Evolutionary conservation across 2,329 filamentous ascomycete genomes (phyloP), one percentile per base, ranked within the genome.

Genomic region (Exophiala phaeomuriformis): DNA sequence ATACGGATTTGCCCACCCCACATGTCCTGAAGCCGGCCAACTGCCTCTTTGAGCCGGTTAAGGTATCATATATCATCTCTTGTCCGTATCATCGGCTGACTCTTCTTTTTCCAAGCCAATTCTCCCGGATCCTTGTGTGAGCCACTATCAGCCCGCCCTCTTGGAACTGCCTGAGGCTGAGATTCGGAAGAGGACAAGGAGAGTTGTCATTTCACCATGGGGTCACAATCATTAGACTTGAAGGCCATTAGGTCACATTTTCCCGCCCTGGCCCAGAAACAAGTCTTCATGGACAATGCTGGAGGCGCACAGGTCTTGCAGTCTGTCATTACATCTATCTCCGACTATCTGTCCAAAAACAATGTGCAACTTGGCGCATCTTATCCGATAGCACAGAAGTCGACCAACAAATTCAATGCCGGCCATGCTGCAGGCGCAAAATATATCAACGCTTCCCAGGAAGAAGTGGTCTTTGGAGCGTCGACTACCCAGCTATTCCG

Each of bases 281-380:
- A 89, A 64, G 75, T 90, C 47, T 89, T 80, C 66, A 79, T 90
- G 60, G 86, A 91, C 65, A 90, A 90, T 65, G 87, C 85, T 7
- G 86, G 86, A 12, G 86, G 86, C 36, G 87, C 82, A 64, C 86
- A 90, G 64, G 76, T 81, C 1, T 71, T 90, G 2, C 79, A 78
- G 29, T 73, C 77, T 10, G 87, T 88, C 10, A 81, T 85, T 53
- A 78, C 85, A 51, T 77, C 79, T 1, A 82, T 90, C 51, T 73
- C 74, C 1, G 74, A 81, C 28, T 90, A 90, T 62, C 75, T 90
- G 5, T 72, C 77, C 36, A 77, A 76, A 30, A 84, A 76, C 57
- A 90, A 90, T 60, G 86, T 90, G 40, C 87, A 91, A 66, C 77
- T 90, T 0, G 86, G 86, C 19, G 85, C 84, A 2, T 81, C 79